phyloP scores from a whole-genome alignment of 140 eudicot genomes.

The Ambrosia hybrid region DNA sequence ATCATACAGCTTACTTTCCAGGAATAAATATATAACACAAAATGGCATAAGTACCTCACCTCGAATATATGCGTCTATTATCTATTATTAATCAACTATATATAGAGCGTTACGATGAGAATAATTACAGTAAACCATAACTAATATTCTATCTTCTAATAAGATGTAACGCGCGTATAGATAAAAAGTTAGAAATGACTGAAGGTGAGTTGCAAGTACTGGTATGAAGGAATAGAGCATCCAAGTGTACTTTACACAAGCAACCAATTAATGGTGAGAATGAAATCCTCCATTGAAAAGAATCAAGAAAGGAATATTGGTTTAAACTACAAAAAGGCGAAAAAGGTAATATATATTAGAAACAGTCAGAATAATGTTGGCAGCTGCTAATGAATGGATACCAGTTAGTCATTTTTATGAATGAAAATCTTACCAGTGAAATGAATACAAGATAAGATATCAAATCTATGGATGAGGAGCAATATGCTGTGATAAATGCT shows the following conservation, averaged over 20 bases:
- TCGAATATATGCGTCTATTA: slow-evolving; percentile 21
- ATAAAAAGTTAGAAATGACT: background rate
- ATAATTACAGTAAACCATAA: too few species aligned
- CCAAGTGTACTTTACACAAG: slow-evolving; percentile 6
- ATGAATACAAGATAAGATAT: background rate
- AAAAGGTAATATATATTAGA: background rate
- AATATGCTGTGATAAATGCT: slow-evolving; percentile 4
- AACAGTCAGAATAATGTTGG: slow-evolving; percentile 12
- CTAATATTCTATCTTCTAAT: too few species aligned
- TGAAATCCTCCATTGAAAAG: slow-evolving; percentile 1
- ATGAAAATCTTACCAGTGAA: background rate
- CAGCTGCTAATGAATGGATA: slow-evolving; percentile 4
- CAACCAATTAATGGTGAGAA: slow-evolving; percentile 26
- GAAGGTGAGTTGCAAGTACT: background rate
- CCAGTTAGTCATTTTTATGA: background rate
- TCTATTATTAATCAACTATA: too few species aligned
- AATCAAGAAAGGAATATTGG: slow-evolving; percentile 18
- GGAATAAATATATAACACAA: background rate
- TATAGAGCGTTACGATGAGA: too few species aligned
- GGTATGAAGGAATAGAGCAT: slow-evolving; percentile 6
- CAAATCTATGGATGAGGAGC: slow-evolving; percentile 10
- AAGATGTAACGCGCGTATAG: background rate
- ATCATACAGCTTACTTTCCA: background rate
- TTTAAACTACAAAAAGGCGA: slow-evolving; percentile 21
- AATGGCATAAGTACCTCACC: background rate